These are phyloP conservation scores for Xylaria hypoxylon DNA, from an alignment of 2,329 filamentous ascomycete species.

Conservation along the genomic window DNA sequence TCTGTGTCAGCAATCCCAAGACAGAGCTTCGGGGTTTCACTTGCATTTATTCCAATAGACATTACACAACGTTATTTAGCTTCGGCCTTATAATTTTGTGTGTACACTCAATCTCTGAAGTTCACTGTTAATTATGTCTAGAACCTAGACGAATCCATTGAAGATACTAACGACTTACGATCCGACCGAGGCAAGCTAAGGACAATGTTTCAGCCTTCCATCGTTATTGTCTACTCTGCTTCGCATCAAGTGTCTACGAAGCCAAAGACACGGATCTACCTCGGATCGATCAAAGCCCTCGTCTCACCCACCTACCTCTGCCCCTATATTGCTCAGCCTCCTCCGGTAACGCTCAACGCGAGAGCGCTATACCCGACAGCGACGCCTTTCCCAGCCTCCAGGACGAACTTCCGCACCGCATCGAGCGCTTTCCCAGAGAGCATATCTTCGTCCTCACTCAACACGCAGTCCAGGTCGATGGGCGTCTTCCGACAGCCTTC, in stretches of 20 bases:
- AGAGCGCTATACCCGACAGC: slow-evolving; percentile 34
- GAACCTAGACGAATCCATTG: no score
- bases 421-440: slow-evolving; percentile 29
- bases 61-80: no score
- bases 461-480: slow-evolving; percentile 29
- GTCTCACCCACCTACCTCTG: background rate
- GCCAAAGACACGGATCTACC: background rate
- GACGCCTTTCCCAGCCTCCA: slow-evolving; percentile 22
- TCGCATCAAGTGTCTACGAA: background rate
- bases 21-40: no score
- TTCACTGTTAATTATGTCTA: no score
- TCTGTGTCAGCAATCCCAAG: no score
- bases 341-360: slow-evolving; percentile 29
- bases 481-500: slow-evolving; percentile 35
- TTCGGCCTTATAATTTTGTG: no score
- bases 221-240: background rate
- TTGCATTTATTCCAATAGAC: no score
- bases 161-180: no score
- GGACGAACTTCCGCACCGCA: slow-evolving; percentile 26
- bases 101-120: no score
- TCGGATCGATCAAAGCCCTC: background rate
- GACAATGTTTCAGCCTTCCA: background rate
- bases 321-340: slow-evolving; percentile 40
- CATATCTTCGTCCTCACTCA: slow-evolving; percentile 33
- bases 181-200: no score